A percentile compares a stretch with the other conserved stretches of the same genome.
phyloP scores from a whole-genome alignment of 768 basidiomycete genomes.

The Podaxis sp. region DNA sequence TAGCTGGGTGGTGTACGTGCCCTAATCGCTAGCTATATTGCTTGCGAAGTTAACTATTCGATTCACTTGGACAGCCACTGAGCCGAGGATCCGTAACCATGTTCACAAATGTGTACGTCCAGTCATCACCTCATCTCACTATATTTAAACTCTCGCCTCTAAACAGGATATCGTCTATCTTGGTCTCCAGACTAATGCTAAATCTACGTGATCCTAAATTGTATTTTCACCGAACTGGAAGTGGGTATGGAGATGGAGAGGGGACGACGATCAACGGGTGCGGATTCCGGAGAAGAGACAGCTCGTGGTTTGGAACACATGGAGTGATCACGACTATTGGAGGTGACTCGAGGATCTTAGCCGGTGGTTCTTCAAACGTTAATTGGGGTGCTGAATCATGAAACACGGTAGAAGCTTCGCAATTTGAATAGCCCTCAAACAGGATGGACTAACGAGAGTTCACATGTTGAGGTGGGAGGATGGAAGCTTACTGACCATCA shows the following conservation, averaged over 20 bases:
- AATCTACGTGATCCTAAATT: constrained; percentile 22
- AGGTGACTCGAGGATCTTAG: background rate
- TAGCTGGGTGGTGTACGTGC: background rate
- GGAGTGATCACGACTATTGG: background rate
- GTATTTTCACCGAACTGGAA: background rate
- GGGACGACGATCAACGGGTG: background rate
- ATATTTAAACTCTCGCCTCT: background rate
- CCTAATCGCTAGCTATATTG: background rate
- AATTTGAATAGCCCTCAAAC: too few relatives aligned
- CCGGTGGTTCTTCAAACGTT: background rate
- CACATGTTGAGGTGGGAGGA: too few relatives aligned
- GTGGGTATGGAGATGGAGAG: background rate
- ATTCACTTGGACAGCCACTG: constrained; percentile 14
- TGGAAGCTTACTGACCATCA: too few relatives aligned
- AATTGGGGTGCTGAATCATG: background rate
- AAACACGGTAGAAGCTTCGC: too few relatives aligned
- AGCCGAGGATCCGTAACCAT: constrained; percentile 19
- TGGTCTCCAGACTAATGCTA: constrained; percentile 20
- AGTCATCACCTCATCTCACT: background rate
- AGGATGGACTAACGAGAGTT: too few relatives aligned
- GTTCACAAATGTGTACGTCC: constrained; percentile 23
- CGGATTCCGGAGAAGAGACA: background rate
- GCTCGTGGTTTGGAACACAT: background rate
- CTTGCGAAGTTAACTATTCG: background rate
- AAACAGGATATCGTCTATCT: constrained; percentile 16